Evolutionary conservation across 352 stramenopile species (phyloP), one percentile per base, ranked within the genome.

Genomic region (Pythium guiyangense): DNA sequence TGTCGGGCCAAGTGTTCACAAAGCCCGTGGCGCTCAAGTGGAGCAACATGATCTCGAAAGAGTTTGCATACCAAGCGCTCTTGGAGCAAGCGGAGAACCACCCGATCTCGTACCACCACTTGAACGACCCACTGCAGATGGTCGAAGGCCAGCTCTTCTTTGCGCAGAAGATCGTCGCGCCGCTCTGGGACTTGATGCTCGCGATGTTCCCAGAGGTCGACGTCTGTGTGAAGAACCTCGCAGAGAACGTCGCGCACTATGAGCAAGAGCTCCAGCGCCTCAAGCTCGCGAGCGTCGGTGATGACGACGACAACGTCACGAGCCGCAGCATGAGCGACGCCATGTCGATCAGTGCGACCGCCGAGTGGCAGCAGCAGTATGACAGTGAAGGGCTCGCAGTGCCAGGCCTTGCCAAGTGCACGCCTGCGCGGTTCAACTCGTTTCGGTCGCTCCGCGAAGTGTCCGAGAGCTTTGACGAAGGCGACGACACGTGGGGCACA

Each of bases 41-140:
- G 86, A 93, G 84, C 57, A 90, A 94, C 60, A 88, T 94, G 74
- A 92, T 97, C 45, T 79, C 86, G 53, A 88, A 94, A 56, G 89
- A 96, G 61, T 97, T 96, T 64, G 79, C 81, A 12, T 86, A 84
- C 51, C 86, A 97, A 55, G 88, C 84, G 26, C 59, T 94, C 31
- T 68, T 94, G 43, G 86, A 96, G 52, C 79, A 91, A 50, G 75
- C 77, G 0, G 80, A 93, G 49, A 85, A 88, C 18, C 72, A 95
- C 11, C 71, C 86, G n/a, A 72, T 94, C 22, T 92, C 85, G 44
- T 90, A 92, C 54, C 70, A 86, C 27, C 83, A 92, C 50, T 66
- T 92, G 27, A 79, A 91, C 52, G 82, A 94, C 46, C 84, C 84
- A 29, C 46, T 92, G 26, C 77, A 90, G 57, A 94, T 94, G 84